These are phyloP conservation scores for Cicer bijugum DNA, from an alignment of 306 rosid genomes.

Conservation along the genomic window DNA sequence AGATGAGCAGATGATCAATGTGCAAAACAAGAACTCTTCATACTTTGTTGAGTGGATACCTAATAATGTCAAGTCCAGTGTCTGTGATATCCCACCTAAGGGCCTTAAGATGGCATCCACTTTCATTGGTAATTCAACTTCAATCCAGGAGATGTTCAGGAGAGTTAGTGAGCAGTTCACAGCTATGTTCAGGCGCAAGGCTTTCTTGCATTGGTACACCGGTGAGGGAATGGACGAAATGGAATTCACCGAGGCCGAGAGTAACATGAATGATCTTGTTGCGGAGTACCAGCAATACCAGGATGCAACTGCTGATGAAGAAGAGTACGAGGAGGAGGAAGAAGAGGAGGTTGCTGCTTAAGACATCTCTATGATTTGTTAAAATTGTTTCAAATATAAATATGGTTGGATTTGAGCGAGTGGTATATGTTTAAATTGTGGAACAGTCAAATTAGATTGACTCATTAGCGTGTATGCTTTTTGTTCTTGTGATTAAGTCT, in stretches of 20 bases:
- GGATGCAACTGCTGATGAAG: slow-evolving; percentile 61
- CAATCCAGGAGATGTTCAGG: slow-evolving; percentile 64
- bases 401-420: slow-evolving; percentile 48
- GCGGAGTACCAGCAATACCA: slow-evolving; percentile 61
- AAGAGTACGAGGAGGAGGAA: slow-evolving; percentile 55
- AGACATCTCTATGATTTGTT: slow-evolving; percentile 30
- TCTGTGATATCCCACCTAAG: slow-evolving; percentile 60
- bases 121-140: slow-evolving; percentile 59
- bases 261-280: slow-evolving; percentile 64
- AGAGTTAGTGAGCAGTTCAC: slow-evolving; percentile 64
- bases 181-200: slow-evolving; percentile 67
- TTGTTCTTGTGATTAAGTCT: slow-evolving; percentile 44
- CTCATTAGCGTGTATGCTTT: slow-evolving; percentile 43
- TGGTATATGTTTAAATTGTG: slow-evolving; percentile 48
- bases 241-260: slow-evolving; percentile 65
- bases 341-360: slow-evolving; percentile 49
- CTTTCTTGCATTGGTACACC: slow-evolving; percentile 66
- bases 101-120: slow-evolving; percentile 63
- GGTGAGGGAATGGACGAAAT: slow-evolving; percentile 66
- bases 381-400: slow-evolving; percentile 42
- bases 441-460: slow-evolving; percentile 53
- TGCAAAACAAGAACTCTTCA: slow-evolving; percentile 63
- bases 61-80: slow-evolving; percentile 57
- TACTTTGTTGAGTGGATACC: slow-evolving; percentile 68
- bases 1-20: slow-evolving; percentile 61